Percentiles rank a stretch among this genome's conserved stretches.
phyloP scores from a whole-genome alignment of 345 rosid species.

The Euphorbia pulcherrima region DNA sequence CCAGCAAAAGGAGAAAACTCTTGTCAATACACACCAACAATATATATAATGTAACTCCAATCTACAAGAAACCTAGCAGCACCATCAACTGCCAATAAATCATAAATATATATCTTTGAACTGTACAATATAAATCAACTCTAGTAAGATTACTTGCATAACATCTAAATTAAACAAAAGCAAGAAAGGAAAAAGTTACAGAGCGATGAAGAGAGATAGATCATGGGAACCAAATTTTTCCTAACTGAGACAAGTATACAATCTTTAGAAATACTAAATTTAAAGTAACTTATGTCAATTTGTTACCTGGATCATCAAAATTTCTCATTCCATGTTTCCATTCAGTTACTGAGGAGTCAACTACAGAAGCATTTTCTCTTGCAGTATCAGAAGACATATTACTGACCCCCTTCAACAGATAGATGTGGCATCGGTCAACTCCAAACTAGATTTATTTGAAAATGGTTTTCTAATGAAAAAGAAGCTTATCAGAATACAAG shows the following conservation, averaged over 20 bases:
- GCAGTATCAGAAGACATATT: conserved; percentile 80
- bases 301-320: conserved; percentile 74
- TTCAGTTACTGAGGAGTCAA: conserved; percentile 79
- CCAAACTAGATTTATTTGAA: background rate
- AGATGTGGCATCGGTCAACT: conserved; percentile 7
- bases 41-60: background rate
- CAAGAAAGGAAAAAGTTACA: background rate
- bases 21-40: background rate
- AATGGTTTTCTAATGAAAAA: background rate
- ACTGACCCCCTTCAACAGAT: conserved; percentile 20
- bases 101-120: background rate
- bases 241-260: background rate
- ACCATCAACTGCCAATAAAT: background rate
- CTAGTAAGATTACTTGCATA: background rate
- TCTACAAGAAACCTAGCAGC: background rate
- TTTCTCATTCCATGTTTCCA: conserved; percentile 61
- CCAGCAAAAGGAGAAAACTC: background rate
- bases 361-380: conserved; percentile 81
- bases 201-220: background rate
- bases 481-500: background rate
- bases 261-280: too few species aligned
- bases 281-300: background rate
- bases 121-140: background rate
- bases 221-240: background rate
- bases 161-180: background rate